A percentile compares a stretch with the other conserved stretches of the same genome.
Conservation (phyloP, 106 monocot genomes). For the Dendrobium chrysotoxum region DNA sequence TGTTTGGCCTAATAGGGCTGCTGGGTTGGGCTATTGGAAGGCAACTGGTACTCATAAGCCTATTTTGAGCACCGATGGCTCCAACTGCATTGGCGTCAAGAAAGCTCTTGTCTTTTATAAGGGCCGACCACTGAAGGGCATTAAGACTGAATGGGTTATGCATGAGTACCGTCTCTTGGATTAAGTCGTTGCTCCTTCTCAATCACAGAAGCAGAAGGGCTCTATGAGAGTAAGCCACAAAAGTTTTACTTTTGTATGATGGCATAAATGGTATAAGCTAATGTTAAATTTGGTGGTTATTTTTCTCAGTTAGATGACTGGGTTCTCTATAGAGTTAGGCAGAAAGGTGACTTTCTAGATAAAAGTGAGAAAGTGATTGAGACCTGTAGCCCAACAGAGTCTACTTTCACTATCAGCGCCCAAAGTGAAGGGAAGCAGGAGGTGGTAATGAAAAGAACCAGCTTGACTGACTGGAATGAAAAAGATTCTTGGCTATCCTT, state of each 20-base stretch:
- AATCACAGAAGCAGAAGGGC: slow-evolving; percentile 1
- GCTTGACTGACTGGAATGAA: neutral
- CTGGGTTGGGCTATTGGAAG: neutral
- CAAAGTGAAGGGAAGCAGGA: neutral
- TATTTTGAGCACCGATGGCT: neutral
- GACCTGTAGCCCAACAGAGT: neutral
- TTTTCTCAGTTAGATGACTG: slow-evolving; percentile 9
- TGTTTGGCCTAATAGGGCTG: neutral
- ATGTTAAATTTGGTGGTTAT: neutral
- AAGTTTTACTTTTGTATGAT: neutral
- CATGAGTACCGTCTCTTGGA: slow-evolving; percentile 5
- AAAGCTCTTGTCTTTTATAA: slow-evolving; percentile 8
- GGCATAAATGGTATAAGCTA: neutral
- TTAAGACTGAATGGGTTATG: slow-evolving; percentile 9
- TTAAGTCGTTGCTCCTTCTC: neutral
- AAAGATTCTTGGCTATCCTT: neutral
- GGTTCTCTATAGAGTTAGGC: slow-evolving; percentile 1
- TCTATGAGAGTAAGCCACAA: slow-evolving; percentile 6
- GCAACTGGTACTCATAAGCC: slow-evolving; percentile 7
- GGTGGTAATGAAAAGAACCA: neutral
- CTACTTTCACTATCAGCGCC: neutral
- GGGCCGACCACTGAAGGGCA: slow-evolving; percentile 6
- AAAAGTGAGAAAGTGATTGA: neutral
- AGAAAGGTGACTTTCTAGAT: neutral
- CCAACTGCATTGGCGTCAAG: slow-evolving; percentile 1